Evolutionary conservation across 192 early-diverging fungal genomes (phyloP).

Genomic region (Phlyctochytrium planicorne): DNA sequence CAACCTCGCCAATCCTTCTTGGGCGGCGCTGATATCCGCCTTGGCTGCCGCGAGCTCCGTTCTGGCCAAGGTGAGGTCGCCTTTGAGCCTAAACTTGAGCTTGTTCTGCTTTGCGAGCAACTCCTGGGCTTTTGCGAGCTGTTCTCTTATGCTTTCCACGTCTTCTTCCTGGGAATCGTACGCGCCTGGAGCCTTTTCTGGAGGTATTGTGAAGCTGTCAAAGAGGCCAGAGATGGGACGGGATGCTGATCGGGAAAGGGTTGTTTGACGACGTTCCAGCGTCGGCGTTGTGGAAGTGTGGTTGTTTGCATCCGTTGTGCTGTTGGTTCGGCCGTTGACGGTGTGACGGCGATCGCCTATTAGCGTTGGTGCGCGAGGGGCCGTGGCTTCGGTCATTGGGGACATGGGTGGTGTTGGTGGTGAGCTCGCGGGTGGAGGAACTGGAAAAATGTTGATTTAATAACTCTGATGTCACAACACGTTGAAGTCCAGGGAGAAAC

Average conservation of each 20-base stretch:
- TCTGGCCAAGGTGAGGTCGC: slow-evolving; percentile 37
- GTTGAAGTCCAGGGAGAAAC: background rate
- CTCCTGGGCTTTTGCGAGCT: slow-evolving; percentile 40
- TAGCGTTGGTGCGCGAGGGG: background rate
- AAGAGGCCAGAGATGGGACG: background rate
- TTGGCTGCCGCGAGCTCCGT: slow-evolving; percentile 35
- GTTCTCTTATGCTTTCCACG: slow-evolving; percentile 29
- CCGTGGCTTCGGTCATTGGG: background rate
- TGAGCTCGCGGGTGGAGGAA: background rate
- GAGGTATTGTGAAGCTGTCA: slow-evolving; percentile 2
- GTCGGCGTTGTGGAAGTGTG: too few relatives aligned
- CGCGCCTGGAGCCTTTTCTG: slow-evolving; percentile 17
- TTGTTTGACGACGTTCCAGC: too few relatives aligned
- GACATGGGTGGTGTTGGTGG: slow-evolving; percentile 6
- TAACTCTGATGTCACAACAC: background rate
- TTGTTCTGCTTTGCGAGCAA: slow-evolving; percentile 41
- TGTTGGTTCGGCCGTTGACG: slow-evolving; percentile 3
- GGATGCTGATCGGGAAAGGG: background rate
- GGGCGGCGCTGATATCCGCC: slow-evolving; percentile 19
- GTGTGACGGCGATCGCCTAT: background rate
- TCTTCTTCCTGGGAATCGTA: background rate
- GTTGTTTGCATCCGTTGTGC: too few relatives aligned
- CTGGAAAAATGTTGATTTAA: background rate
- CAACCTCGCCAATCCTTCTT: slow-evolving; percentile 10
- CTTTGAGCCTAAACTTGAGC: slow-evolving; percentile 41